Conservation (phyloP, 1,284 basidiomycete species). For the Ganoderma leucocontextum region DNA sequence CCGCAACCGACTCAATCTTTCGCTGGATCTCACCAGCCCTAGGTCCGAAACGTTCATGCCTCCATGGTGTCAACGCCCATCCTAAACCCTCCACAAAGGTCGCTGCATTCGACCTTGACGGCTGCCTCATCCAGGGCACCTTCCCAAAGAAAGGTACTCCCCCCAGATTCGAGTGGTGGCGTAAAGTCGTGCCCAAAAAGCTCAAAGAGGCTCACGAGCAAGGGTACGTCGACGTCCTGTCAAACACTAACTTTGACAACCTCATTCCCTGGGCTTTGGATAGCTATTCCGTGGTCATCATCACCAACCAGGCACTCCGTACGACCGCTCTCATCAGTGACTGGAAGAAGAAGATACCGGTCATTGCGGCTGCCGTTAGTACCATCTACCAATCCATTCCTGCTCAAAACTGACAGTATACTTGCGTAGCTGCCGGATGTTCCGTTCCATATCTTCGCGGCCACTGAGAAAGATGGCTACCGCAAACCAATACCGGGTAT, state of each 20-base stretch:
- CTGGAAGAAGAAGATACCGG: constrained; percentile 81
- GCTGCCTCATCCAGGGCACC: constrained; percentile 79
- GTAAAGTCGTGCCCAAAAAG: constrained; percentile 66
- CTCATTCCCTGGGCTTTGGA: neutral
- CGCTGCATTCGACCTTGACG: constrained; percentile 89
- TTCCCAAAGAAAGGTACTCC: constrained; percentile 55
- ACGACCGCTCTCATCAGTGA: constrained; percentile 52
- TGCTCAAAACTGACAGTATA: constrained; percentile 1
- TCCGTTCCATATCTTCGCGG: constrained; percentile 85
- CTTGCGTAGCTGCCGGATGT: constrained; percentile 66
- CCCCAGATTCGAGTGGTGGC: constrained; percentile 83
- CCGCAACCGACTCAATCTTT: constrained; percentile 47
- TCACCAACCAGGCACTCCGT: constrained; percentile 82
- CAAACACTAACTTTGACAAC: neutral
- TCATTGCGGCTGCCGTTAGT: constrained; percentile 74
- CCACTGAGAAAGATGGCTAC: constrained; percentile 76
- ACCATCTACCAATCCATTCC: neutral
- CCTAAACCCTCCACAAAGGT: constrained; percentile 63
- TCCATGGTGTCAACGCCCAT: constrained; percentile 65
- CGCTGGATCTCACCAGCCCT: constrained; percentile 65
- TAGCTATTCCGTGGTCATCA: constrained; percentile 79
- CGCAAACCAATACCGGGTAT: constrained; percentile 93
- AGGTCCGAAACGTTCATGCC: constrained; percentile 64
- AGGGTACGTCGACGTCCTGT: constrained; percentile 56
- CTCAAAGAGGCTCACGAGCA: constrained; percentile 65